Base-by-base conservation (phyloP, 768 basidiomycete species). In the Suillus discolor region DNA sequence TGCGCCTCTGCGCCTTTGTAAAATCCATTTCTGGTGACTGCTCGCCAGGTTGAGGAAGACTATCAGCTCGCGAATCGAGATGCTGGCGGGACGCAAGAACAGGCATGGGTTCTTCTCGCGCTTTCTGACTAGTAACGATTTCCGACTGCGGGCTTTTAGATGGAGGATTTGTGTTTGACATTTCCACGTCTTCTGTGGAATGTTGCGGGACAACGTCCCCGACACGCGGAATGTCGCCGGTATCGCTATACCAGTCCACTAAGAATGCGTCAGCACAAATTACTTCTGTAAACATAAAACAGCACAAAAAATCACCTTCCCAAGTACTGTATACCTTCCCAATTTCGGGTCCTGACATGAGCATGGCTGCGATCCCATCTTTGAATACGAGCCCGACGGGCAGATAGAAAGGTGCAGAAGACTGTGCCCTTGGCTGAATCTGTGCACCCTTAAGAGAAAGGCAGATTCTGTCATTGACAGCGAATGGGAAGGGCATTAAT, bases 361-460 rank as follows among this genome's bases (percentile, higher is more conserved):
- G 80, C 69, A 79, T 81, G 36, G 85, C 67, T 20, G 77, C 63
- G 28, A 81, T 79, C 20, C 86, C 86, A 5, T 80, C 73, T 4
- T 73, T 69, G 66, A 81, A 88, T 38, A 72, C 67, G 64, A 89
- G 73, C 23, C 70, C 66, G 64, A 86, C 72, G 38, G 82, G 79
- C n/a, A 84, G 71, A 28, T 67, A 77, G 61, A 73, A 76, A 6
- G 73, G 69, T 13, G 74, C 69, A 47, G 73, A 77, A 36, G 69
- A 71, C 23, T 70, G 70, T 31, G 63, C 44, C 60, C 73, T 75
- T 45, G 55, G 74, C 44, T 76, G 75, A 25, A 86, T 65, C 34
- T 64, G 66, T 31, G 77, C 77, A 2, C 85, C 85, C 65, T 79
- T 82, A 23, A 88, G 78, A 20, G 83, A 79, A n/a, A 89, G 62